These are phyloP conservation scores for Aureobasidium sp. DNA, from an alignment of 2,329 filamentous ascomycete genomes.

Conservation along the genomic window DNA sequence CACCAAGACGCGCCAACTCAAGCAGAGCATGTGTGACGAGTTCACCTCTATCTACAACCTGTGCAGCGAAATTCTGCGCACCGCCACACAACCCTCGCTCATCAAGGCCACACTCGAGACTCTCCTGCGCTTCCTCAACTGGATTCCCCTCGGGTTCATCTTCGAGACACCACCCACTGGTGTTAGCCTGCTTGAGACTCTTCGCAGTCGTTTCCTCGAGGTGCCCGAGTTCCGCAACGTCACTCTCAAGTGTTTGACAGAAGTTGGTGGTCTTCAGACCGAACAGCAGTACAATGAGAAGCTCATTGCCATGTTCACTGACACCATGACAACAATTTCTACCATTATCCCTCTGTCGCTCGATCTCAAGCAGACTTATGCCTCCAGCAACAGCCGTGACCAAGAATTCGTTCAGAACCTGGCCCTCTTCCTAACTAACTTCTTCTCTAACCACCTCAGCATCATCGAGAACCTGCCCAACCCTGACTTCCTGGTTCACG, in stretches of 20 bases:
- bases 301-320: slow-evolving; percentile 96
- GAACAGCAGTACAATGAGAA: slow-evolving; percentile 87
- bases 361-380: slow-evolving; percentile 86
- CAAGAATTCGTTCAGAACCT: slow-evolving; percentile 98
- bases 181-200: slow-evolving; percentile 73
- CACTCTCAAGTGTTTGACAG: slow-evolving; percentile 91
- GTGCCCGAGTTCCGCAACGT: slow-evolving; percentile 94
- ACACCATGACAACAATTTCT: slow-evolving; percentile 85
- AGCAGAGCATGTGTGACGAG: slow-evolving; percentile 97
- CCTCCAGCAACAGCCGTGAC: slow-evolving; percentile 81
- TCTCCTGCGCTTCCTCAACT: slow-evolving; percentile 92
- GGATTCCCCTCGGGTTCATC: slow-evolving; percentile 97
- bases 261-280: slow-evolving; percentile 90
- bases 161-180: slow-evolving; percentile 74
- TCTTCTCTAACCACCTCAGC: slow-evolving; percentile 87
- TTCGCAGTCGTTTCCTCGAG: slow-evolving; percentile 86
- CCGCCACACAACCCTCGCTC: slow-evolving; percentile 77
- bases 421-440: slow-evolving; percentile 92
- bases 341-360: slow-evolving; percentile 86
- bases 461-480: slow-evolving; percentile 96
- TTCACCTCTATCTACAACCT: slow-evolving; percentile 98
- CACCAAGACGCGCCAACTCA: slow-evolving; percentile 88
- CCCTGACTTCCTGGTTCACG: slow-evolving; percentile 87
- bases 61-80: slow-evolving; percentile 89
- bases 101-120: slow-evolving; percentile 97